Base-by-base conservation (phyloP, 495 filamentous ascomycete genomes). In the Chlorociboria aeruginascens region DNA sequence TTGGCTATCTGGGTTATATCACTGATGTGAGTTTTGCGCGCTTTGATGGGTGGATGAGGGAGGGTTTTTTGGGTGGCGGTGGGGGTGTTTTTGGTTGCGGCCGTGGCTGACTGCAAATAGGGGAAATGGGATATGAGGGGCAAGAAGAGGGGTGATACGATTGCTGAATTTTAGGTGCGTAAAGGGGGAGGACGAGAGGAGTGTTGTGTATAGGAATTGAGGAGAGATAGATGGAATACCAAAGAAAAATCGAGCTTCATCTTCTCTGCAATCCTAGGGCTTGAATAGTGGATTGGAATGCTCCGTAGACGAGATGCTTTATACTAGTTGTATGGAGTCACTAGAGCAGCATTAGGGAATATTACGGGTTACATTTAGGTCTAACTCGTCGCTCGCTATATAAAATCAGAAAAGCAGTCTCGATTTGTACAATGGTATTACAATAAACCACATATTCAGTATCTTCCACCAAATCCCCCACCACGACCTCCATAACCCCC, bases 111-210 rank as follows among this genome's bases (percentile, higher is more conserved):
- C n/a, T 25, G 20, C 3, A 29, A 8, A 20, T 63, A 96, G 92
- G 92, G 89, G 52, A 86, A 89, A 61, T 95, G 69, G 55, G 76
- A 94, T 31, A 55, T 95, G 46, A 79, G 89, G 51, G 89, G 83
- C 28, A 98, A 96, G 78, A 72, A 83, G 58, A 83, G 73, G 60
- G 88, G 85, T 20, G 89, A 98, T 63, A 70, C 78, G 16, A 76
- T 94, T 55, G 56, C 61, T 7, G 89, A 98, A 63, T 92, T 65
- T 60, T 93, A 76, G 62, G 49, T 7, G 20, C 13, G 13, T 45
- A 25, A 17, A 36, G 16, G 29, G 32, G 41, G 41, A 36, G 20
- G n/a, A 10, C 8, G 20, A 3, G 16, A 25, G 29, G 17, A 32
- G 10, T 36, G 11, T 36, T 43, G 42, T 57, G 50, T 37, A 54